Base-by-base conservation (phyloP, 805 yeast genomes). In the Brettanomyces custersianus region DNA sequence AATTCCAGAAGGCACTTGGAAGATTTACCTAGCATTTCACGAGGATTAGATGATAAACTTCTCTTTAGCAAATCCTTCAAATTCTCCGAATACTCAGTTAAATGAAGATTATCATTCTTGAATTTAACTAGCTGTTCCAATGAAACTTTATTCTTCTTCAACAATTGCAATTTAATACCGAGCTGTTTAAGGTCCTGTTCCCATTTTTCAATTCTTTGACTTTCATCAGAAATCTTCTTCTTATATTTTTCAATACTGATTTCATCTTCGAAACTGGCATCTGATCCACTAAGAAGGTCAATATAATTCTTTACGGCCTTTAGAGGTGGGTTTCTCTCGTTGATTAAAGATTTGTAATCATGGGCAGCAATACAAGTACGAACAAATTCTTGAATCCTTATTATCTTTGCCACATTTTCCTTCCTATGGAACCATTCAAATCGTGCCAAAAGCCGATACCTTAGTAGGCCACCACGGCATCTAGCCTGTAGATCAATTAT, bases 71-170 rank as follows among this genome's bases (percentile, higher is more conserved):
- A 41, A n/a, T 49, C 52, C 31, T 48, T 50, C 36, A 52, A 35
- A 8, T 40, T 44, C 20, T 47, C 47, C 1, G 57, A 52, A 25
- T 50, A 52, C 12, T 47, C 53, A 25, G 43, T 45, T 20, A 52
- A 20, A 25, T 40, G 46, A 40, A 60, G 51, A 41, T 49, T 55
- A 31, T 63, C 62, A 38, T 59, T 61, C 37, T 54, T 60, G 36
- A 63, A 57, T 38, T 61, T 62, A 6, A 52, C 43, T 19, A 84
- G 63, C 42, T 84, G 92, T 45, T 83, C 92, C 16, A 87, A 55
- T 1, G 88, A 70, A 40, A 86, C 78, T 49, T 80, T 81, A 59
- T 83, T 86, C 50, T 78, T 83, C 44, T 80, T 84, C 29, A 92
- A 61, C 30, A 87, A 61, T 5, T 85, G 80, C 40, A 84, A 72